These are phyloP conservation scores for Iris pallida DNA, from an alignment of 116 monocot species.

Conservation along the genomic window DNA sequence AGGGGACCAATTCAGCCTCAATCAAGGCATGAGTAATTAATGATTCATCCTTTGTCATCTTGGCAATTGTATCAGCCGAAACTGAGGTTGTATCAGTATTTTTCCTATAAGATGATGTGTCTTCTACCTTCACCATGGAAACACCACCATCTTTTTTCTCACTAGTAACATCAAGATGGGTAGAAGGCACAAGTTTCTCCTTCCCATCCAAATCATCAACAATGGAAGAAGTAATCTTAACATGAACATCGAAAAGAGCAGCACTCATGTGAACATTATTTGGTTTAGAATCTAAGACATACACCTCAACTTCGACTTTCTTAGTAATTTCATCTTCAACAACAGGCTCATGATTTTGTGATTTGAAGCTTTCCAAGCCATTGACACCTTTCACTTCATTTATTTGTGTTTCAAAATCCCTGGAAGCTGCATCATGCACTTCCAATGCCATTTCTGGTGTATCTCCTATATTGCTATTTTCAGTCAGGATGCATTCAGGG, in stretches of 20 bases:
- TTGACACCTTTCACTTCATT: neutral
- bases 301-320: constrained; percentile 4
- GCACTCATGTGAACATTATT: constrained; percentile 8
- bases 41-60: constrained; percentile 2
- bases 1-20: neutral
- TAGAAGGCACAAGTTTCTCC: constrained; percentile 3
- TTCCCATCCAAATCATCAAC: neutral
- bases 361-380: neutral
- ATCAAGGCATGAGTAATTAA: neutral
- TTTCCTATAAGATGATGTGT: neutral
- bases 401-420: neutral
- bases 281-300: constrained; percentile 1
- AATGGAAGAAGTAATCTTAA: neutral
- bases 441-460: neutral
- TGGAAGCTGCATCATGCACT: neutral
- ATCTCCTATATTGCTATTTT: constrained; percentile 1
- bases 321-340: constrained; percentile 14
- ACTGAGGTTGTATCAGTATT: neutral
- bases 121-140: neutral
- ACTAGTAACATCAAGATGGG: neutral
- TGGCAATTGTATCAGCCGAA: neutral
- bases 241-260: constrained; percentile 6
- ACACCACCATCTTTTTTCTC: neutral
- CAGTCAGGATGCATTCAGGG: neutral
- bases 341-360: neutral